Percentiles rank a stretch among this genome's conserved stretches.
Evolutionary conservation across 768 basidiomycete species (phyloP).

Genomic region (Holtermannia corniformis): DNA sequence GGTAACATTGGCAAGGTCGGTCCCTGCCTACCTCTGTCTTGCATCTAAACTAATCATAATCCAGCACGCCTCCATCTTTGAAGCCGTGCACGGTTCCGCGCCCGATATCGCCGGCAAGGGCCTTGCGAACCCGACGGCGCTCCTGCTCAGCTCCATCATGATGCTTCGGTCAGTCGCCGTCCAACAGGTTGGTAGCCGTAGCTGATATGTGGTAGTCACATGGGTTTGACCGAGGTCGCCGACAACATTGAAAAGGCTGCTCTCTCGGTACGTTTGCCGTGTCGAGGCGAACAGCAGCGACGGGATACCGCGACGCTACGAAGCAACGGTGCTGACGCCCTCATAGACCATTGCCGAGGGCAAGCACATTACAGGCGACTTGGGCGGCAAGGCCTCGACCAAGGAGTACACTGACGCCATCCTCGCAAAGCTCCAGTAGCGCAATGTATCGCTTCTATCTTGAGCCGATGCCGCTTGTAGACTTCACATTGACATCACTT

Average conservation of each 20-base stretch:
- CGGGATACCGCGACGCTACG: neutral
- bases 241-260: slow-evolving; percentile 85
- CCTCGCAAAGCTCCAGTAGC: slow-evolving; percentile 56
- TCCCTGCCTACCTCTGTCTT: neutral
- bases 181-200: no score
- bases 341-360: slow-evolving; percentile 91
- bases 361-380: slow-evolving; percentile 84
- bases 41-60: slow-evolving; percentile 8
- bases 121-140: slow-evolving; percentile 93
- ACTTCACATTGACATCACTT: no score
- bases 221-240: slow-evolving; percentile 77
- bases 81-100: slow-evolving; percentile 97
- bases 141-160: slow-evolving; percentile 90
- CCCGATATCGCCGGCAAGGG: slow-evolving; percentile 89
- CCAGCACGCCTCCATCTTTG: slow-evolving; percentile 96
- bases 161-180: slow-evolving; percentile 68
- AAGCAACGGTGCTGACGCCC: neutral
- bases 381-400: slow-evolving; percentile 87
- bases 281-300: neutral
- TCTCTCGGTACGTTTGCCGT: slow-evolving; percentile 55
- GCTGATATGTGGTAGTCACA: slow-evolving; percentile 55
- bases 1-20: slow-evolving; percentile 90
- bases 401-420: slow-evolving; percentile 82
- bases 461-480: no score
- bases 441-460: neutral